Percentiles rank a stretch among this genome's conserved stretches.
Conservation (phyloP, 306 rosid species). For the Nissolia schottii region DNA sequence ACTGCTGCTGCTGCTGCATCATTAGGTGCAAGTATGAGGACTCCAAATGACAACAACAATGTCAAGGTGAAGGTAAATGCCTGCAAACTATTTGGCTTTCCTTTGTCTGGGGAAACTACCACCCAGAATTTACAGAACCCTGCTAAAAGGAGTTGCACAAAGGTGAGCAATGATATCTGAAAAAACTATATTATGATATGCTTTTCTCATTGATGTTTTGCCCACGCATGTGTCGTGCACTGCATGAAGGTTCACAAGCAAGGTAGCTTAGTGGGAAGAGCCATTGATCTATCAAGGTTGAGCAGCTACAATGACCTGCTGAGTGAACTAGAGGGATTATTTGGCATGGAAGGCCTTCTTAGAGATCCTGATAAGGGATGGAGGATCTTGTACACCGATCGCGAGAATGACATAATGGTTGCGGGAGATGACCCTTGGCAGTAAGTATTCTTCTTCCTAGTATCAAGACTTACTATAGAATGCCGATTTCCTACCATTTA, state of each 20-base stretch:
- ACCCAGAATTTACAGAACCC: slow-evolving; percentile 44
- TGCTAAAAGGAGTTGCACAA: slow-evolving; percentile 90
- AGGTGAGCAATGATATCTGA: slow-evolving; percentile 68
- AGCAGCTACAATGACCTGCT: slow-evolving; percentile 71
- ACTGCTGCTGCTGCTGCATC: slow-evolving; percentile 45
- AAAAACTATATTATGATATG: slow-evolving; percentile 37
- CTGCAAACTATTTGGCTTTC: slow-evolving; percentile 84
- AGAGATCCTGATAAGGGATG: slow-evolving; percentile 83
- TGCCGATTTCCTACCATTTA: background rate
- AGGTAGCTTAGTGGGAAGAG: slow-evolving; percentile 98
- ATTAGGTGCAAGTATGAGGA: slow-evolving; percentile 37
- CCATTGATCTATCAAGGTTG: slow-evolving; percentile 85
- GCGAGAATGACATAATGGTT: slow-evolving; percentile 94
- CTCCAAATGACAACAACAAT: slow-evolving; percentile 47
- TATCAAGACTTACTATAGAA: background rate
- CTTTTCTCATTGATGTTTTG: slow-evolving; percentile 46
- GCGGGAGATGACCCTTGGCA: slow-evolving; percentile 99
- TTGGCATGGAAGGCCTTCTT: slow-evolving; percentile 96
- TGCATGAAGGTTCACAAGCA: slow-evolving; percentile 99
- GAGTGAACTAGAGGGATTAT: slow-evolving; percentile 83
- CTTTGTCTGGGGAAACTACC: slow-evolving; percentile 66
- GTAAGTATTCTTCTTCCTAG: slow-evolving; percentile 53
- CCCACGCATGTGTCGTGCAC: slow-evolving; percentile 46
- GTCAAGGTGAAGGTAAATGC: slow-evolving; percentile 42
- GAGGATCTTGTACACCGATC: slow-evolving; percentile 88